These are phyloP conservation scores for Magnaporthiopsis rhizophila DNA, from an alignment of 2,329 filamentous ascomycete genomes.

Conservation along the genomic window DNA sequence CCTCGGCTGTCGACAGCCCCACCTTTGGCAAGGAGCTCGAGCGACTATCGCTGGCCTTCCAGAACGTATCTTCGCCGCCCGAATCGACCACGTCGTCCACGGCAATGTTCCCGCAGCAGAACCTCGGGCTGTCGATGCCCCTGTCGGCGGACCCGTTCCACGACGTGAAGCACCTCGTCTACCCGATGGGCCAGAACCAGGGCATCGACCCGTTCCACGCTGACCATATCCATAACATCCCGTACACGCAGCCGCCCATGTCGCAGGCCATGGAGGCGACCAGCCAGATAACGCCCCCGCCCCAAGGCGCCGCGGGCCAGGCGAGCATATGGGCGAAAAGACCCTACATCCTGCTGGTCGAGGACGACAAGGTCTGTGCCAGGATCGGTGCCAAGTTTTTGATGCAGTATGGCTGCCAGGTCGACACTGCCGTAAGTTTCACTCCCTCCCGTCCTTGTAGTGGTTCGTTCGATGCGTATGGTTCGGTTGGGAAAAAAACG, in stretches of 20 bases:
- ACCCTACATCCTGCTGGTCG: constrained; percentile 82
- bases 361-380: constrained; percentile 65
- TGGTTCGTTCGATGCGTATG: not conserved
- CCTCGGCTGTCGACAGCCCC: constrained; percentile 37
- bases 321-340: constrained; percentile 30
- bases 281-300: constrained; percentile 25
- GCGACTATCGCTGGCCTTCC: constrained; percentile 45
- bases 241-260: constrained; percentile 65
- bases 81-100: constrained; percentile 41
- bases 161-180: constrained; percentile 63
- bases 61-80: constrained; percentile 33
- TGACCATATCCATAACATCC: constrained; percentile 90
- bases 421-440: constrained; percentile 56
- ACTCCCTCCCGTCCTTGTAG: not conserved
- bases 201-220: constrained; percentile 93
- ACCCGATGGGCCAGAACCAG: constrained; percentile 82
- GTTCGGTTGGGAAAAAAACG: not conserved
- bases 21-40: constrained; percentile 47
- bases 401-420: constrained; percentile 55
- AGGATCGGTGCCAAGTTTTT: constrained; percentile 62
- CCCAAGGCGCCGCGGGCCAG: constrained; percentile 16
- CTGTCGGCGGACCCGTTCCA: constrained; percentile 46
- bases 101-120: constrained; percentile 47
- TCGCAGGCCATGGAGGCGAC: constrained; percentile 23
- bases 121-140: constrained; percentile 23